Conservation (phyloP, 1,284 basidiomycete species). For the Vanrija humicola region DNA sequence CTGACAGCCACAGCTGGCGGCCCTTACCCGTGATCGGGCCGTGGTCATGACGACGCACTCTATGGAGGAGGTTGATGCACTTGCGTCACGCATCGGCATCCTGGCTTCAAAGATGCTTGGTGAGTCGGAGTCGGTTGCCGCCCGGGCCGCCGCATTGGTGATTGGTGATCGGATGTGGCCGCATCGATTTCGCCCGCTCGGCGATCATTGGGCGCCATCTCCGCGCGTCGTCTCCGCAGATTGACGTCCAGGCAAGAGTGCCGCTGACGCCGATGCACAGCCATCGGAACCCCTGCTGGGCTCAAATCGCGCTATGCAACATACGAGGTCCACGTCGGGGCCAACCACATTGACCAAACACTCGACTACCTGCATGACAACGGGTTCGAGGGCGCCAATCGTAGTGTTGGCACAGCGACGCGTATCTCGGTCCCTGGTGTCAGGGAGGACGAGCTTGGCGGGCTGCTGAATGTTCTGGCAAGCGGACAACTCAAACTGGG, state of each 20-base stretch:
- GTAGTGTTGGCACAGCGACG: constrained; percentile 27
- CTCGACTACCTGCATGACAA: constrained; percentile 61
- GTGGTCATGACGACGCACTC: constrained; percentile 58
- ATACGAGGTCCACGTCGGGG: constrained; percentile 73
- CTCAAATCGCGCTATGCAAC: constrained; percentile 64
- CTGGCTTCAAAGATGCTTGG: constrained; percentile 65
- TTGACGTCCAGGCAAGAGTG: no score
- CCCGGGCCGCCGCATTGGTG: no score
- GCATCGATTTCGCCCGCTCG: no score
- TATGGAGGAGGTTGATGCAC: constrained; percentile 76
- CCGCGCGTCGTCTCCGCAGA: no score
- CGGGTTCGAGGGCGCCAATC: constrained; percentile 54
- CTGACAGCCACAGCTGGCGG: constrained; percentile 55
- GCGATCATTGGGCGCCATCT: no score
- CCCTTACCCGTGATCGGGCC: constrained; percentile 45
- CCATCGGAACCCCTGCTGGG: constrained; percentile 61
- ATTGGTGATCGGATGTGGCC: no score
- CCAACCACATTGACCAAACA: constrained; percentile 58
- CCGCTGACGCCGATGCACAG: not conserved
- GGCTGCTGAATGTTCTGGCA: constrained; percentile 20
- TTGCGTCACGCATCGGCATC: constrained; percentile 69
- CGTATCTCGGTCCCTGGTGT: constrained; percentile 31
- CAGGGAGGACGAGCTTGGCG: constrained; percentile 23
- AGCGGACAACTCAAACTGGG: constrained; percentile 16
- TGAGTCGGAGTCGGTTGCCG: constrained; percentile 32